These are phyloP conservation scores for Phytomonas serpens DNA, from an alignment of 208 protist species.

Conservation along the genomic window DNA sequence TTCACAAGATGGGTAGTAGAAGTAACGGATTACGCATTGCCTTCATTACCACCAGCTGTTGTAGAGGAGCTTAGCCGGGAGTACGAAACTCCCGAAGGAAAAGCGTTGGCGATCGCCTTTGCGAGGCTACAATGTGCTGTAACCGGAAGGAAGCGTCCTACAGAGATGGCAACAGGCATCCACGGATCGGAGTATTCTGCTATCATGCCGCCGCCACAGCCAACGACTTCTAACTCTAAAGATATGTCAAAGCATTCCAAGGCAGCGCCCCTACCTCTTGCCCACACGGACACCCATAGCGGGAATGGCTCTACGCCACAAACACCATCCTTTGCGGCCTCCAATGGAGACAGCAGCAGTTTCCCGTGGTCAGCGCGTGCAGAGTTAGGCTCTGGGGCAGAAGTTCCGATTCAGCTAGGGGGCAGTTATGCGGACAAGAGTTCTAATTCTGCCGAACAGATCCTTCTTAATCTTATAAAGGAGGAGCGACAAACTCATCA, in stretches of 20 bases:
- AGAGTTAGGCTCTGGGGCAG: neutral
- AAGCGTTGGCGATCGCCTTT: conserved; percentile 47
- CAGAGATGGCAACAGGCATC: neutral
- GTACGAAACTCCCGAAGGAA: conserved; percentile 61
- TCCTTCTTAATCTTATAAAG: conserved; percentile 4
- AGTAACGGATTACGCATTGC: conserved; percentile 4
- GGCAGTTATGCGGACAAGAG: neutral
- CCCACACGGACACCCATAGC: neutral
- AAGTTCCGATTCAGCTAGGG: neutral
- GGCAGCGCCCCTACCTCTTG: neutral
- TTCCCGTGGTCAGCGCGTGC: neutral
- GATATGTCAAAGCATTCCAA: neutral
- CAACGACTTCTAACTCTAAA: neutral
- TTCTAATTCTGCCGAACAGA: neutral
- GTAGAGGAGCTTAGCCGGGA: conserved; percentile 37
- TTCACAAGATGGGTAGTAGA: conserved; percentile 42
- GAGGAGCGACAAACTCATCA: conserved; percentile 40
- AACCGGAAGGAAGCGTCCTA: neutral
- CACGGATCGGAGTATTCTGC: neutral
- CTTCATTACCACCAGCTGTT: conserved; percentile 24
- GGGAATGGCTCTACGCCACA: neutral
- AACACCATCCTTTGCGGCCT: neutral
- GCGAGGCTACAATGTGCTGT: conserved; percentile 30
- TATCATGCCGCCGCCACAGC: neutral
- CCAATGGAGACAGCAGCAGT: neutral